Evolutionary conservation across 73 alveolate genomes (phyloP), one percentile per base, ranked within the genome.

Genomic region (Urostyla sp.): DNA sequence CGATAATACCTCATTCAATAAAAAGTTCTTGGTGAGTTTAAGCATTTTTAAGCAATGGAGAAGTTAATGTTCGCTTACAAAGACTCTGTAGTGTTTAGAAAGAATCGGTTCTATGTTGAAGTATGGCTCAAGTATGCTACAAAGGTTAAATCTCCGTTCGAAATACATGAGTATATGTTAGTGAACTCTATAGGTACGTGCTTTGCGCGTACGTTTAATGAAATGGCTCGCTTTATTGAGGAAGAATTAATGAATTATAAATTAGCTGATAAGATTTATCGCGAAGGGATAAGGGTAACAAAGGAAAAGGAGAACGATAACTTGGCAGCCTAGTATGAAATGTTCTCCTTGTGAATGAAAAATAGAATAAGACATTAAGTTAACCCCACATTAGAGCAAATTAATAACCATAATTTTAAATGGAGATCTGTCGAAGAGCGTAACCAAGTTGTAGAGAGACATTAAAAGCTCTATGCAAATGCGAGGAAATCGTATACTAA

Each of bases 91-190:
- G 7, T 36, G 16, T 49, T 21, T 31, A n/a, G 24, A 16, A 20
- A 27, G 28, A 69, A 69, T 49, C 44, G 30, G 48, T 69, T 48
- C 48, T 69, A 69, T 45, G 32, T 69, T 24, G 83, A 69, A 32
- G 83, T 69, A 3, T 69, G 83, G 83, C 3, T 69, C 4, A 69
- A 69, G 49, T 69, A 69, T 38, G 83, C 83, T n/a, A 8, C 28
- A 10, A 69, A 49, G 36, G 83, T 69, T 1, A 45, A 69, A 45
- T 20, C 34, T 27, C 83, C 83, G 44, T 7, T 8, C 1, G 83
- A 69, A 23, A 54, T 69, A 15, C 49, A 10, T 30, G 83, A 69
- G 18, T 4, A 5, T 4, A 69, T 69, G 53, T 52, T 69, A 11
- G 8, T 34, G 8, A 15, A 46, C 7, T 6, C 30, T 43, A 34